phyloP scores from a whole-genome alignment of 2,329 filamentous ascomycete genomes.

The Stagonosporopsis cucurbitacearum region DNA sequence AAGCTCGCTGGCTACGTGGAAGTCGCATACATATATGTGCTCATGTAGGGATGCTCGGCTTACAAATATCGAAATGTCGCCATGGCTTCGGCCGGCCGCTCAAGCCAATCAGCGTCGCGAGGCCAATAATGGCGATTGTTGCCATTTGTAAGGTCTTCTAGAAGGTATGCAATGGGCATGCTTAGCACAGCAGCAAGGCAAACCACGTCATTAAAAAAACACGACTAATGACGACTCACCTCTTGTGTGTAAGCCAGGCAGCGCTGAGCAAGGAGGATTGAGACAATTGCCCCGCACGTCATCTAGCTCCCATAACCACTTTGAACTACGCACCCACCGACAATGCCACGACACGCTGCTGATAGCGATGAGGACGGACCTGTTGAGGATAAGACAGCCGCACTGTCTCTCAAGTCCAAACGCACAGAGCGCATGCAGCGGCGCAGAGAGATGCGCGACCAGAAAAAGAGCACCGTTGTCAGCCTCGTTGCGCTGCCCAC shows the following conservation, averaged over 20 bases:
- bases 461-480: conserved; percentile 39
- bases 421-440: conserved; percentile 59
- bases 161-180: background rate
- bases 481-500: conserved; percentile 58
- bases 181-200: background rate
- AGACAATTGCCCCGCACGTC: conserved; percentile 1
- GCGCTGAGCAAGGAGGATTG: background rate
- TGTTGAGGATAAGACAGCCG: conserved; percentile 58
- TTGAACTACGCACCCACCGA: background rate
- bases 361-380: conserved; percentile 52
- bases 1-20: background rate
- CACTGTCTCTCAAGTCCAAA: conserved; percentile 59
- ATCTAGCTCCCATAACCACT: background rate
- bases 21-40: conserved; percentile 6
- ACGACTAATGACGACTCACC: background rate
- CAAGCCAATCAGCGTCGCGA: conserved; percentile 22
- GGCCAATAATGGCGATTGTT: background rate
- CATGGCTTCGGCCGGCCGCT: conserved; percentile 18
- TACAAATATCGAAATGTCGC: conserved; percentile 36
- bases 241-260: background rate
- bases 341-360: conserved; percentile 33
- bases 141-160: conserved; percentile 10
- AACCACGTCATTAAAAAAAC: background rate
- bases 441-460: conserved; percentile 42
- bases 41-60: conserved; percentile 23